Evolutionary conservation across 352 stramenopile genomes (phyloP), one percentile per base, ranked within the genome.

Genomic region (Elongisporangium prolatum): DNA sequence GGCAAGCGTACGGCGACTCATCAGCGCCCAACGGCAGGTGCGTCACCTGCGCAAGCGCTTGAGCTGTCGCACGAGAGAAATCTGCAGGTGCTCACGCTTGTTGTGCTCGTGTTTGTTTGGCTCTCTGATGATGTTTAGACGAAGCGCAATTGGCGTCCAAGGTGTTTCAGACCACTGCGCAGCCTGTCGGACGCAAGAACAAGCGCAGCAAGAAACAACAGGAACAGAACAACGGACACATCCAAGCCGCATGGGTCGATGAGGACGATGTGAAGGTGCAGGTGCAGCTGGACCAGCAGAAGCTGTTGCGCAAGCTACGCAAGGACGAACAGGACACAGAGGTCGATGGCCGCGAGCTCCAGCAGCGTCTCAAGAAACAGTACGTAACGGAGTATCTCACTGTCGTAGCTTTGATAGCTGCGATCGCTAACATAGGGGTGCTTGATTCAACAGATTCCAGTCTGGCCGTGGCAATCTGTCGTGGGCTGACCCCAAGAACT

Each of bases 201-300:
- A 70, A n/a, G 50, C 28, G 21, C 57, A 65, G 55, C 57, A 56
- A 53, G 34, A 72, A 71, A 59, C 64, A 64, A 24, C 60, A 57
- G 48, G 48, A 65, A 6, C 54, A 48, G 28, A 55, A 63, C 24
- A 60, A 53, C 16, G 54, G 48, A 2, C 66, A 68, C 21, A 54
- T 84, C 11, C 72, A 86, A 48, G 69, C 81, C 0, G 89, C 84
- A 17, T 97, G 89, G 89, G 74, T 91, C 48, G 89, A 97, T 68
- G 88, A 96, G 8, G 89, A 96, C 56, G 89, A 97, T 58, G 75
- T 73, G 7, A 61, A 80, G 17, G 69, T 96, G 17, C 59, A 86
- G 37, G 78, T 96, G 50, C 86, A 80, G 57, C 65, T 97, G 9
- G 72, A 83, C 38, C 69, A 86, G 24, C 68, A 89, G 56, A 70